Conservation (phyloP, 345 rosid genomes). For the Geranium rotundifolium region DNA sequence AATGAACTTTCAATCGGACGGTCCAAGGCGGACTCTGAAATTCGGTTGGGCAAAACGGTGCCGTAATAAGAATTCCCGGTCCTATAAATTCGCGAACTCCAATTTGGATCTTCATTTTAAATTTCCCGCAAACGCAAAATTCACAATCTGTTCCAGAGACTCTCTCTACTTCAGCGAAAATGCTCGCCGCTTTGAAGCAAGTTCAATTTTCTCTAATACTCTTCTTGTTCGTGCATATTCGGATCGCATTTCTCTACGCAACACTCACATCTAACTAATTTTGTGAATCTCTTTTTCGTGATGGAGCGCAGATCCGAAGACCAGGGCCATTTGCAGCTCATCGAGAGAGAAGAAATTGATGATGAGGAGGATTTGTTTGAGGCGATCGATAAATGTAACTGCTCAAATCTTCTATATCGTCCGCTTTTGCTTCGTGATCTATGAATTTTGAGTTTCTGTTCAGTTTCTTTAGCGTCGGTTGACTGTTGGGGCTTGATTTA, state of each 20-base stretch:
- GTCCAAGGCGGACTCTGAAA: not conserved
- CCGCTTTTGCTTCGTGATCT: not conserved
- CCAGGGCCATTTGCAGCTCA: conserved; percentile 12
- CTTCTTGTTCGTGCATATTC: not conserved
- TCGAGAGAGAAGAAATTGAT: conserved; percentile 15
- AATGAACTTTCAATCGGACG: not conserved
- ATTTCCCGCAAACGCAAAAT: not conserved
- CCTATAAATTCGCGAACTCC: not conserved
- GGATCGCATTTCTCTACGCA: not conserved
- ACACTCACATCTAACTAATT: not conserved
- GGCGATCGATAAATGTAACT: conserved; percentile 14
- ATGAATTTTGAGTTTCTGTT: not conserved
- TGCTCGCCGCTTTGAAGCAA: conserved; percentile 72
- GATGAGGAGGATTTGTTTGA: conserved; percentile 14
- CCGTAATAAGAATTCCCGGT: not conserved
- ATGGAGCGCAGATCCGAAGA: conserved; percentile 6
- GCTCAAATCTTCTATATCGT: not conserved
- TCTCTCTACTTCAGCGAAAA: conserved; percentile 19
- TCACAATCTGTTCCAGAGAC: not conserved
- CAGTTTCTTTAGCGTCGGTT: not conserved
- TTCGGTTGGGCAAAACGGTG: not conserved
- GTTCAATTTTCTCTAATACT: conserved; percentile 7
- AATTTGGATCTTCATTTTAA: not conserved
- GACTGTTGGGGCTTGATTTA: not conserved
- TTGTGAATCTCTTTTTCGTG: conserved; percentile 1